Evolutionary conservation across 768 basidiomycete genomes (phyloP).

Genomic region (Coprinopsis cinerea): DNA sequence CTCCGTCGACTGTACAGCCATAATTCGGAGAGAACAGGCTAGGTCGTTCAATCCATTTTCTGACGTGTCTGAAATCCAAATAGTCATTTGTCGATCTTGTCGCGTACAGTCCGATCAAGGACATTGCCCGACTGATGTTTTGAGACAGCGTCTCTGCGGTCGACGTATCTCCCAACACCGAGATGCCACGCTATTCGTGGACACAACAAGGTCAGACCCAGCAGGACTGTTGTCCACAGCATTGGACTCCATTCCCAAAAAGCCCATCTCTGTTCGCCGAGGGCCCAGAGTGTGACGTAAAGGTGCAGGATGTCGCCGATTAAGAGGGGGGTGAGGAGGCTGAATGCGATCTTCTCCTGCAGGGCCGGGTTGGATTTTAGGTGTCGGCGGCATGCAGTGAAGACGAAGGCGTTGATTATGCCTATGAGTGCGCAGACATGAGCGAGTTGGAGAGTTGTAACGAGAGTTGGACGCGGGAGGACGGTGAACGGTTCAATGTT

Average conservation of each 20-base stretch:
- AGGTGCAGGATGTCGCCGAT: slow-evolving; percentile 66
- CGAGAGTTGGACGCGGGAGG: slow-evolving; percentile 57
- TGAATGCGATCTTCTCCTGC: slow-evolving; percentile 66
- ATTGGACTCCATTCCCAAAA: slow-evolving; percentile 59
- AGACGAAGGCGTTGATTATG: slow-evolving; percentile 60
- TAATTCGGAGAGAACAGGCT: background rate
- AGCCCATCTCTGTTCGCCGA: slow-evolving; percentile 66
- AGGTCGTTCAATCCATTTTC: background rate
- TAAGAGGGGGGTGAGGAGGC: slow-evolving; percentile 62
- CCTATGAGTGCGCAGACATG: slow-evolving; percentile 75
- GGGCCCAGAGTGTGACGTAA: slow-evolving; percentile 64
- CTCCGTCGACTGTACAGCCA: background rate
- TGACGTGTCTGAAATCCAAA: background rate
- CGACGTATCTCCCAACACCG: slow-evolving; percentile 69
- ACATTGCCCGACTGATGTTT: slow-evolving; percentile 12
- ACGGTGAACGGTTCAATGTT: slow-evolving; percentile 38
- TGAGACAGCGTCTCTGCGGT: slow-evolving; percentile 48
- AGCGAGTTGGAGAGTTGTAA: slow-evolving; percentile 70
- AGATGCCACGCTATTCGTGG: slow-evolving; percentile 71
- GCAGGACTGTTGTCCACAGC: slow-evolving; percentile 59
- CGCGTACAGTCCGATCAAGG: background rate
- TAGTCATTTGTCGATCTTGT: slow-evolving; percentile 1
- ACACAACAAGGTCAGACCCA: slow-evolving; percentile 61
- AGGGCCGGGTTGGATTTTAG: slow-evolving; percentile 51
- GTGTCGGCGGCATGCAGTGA: slow-evolving; percentile 55